Base-by-base conservation (phyloP, 305 asterid species). In the Fraxinus latifolia region DNA sequence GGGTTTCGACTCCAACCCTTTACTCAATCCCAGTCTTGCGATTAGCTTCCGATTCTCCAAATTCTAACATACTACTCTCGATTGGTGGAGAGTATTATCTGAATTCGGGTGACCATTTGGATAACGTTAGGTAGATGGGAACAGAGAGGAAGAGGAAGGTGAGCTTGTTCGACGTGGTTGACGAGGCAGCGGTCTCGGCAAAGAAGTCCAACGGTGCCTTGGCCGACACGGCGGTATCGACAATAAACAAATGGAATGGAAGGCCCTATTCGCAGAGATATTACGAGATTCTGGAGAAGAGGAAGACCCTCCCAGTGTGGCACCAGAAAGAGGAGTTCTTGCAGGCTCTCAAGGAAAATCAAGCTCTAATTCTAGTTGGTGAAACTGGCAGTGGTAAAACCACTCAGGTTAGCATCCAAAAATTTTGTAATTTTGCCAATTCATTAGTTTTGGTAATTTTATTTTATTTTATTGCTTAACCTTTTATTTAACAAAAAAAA, bases 301-400 rank as follows among this genome's bases (percentile, higher is more conserved):
- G 99, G 88, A 89, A 86, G 90, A 83, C 96, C 23, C 95, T 96
- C 5, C 99, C 98, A 1, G 97, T 96, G 60, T 96, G 99, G 99
- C 98, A 93, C 67, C 99, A 96, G 88, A 96, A 92, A 77, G 93
- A 95, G 74, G 98, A 93, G 88, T 96, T 96, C 74, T 82, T 96
- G 82, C 89, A 90, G 91, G 94, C 74, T 11, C 91, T 96, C 36
- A 90, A 77, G 68, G 82, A 86, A 27, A 95, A 89, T 83, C 98
- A 96, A 73, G 84, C 97, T 76, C 88, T 96, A 6, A 89, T 96
- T 77, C 92, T 96, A 33, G 99, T 96, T 58, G 99, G 99, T 68
- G 99, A 96, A 89, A 95, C 99, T 21, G 99, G 98, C 60, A 95
- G 98, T 84, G 98, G 99, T 58, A 96, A 96, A 91, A 96, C 98